Evolutionary conservation across 129 eudicot genomes (phyloP).

Genomic region (Escallonia rubra): DNA sequence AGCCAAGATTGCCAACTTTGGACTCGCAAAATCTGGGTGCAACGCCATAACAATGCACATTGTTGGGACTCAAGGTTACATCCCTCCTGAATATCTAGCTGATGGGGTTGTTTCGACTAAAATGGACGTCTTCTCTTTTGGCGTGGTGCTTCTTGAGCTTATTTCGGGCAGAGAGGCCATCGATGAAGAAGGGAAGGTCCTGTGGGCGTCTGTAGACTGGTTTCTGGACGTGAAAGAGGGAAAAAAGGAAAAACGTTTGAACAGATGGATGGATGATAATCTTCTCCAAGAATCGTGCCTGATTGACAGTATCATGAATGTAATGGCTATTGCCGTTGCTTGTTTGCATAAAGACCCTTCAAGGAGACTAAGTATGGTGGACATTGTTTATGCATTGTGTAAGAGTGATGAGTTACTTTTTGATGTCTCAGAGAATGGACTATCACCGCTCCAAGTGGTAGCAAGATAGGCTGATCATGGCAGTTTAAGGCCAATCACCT

Average conservation of each 20-base stretch:
- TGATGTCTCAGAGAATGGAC: constrained; percentile 60
- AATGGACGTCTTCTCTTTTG: constrained; percentile 82
- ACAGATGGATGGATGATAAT: constrained; percentile 53
- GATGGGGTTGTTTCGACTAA: constrained; percentile 82
- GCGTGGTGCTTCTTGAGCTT: constrained; percentile 87
- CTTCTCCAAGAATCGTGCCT: constrained; percentile 36
- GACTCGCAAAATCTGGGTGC: constrained; percentile 92
- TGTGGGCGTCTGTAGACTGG: constrained; percentile 49
- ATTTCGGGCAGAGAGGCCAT: constrained; percentile 63
- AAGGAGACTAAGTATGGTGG: constrained; percentile 80
- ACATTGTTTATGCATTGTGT: constrained; percentile 76
- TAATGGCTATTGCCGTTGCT: constrained; percentile 61
- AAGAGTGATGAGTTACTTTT: constrained; percentile 70
- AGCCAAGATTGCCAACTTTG: constrained; percentile 92
- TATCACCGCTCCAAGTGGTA: constrained; percentile 42
- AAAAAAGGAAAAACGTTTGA: constrained; percentile 22
- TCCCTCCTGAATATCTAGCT: constrained; percentile 76
- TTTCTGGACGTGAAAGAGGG: constrained; percentile 47
- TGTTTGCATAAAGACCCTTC: constrained; percentile 70
- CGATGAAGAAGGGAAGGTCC: constrained; percentile 53
- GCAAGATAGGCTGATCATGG: constrained; percentile 39
- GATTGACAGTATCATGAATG: constrained; percentile 52
- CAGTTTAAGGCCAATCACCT: not conserved
- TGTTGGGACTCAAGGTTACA: constrained; percentile 88
- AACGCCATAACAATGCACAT: constrained; percentile 95